A percentile compares a stretch with the other conserved stretches of the same genome.
Conservation (phyloP, 23 red algal species). For the Gracilaria caudata region DNA sequence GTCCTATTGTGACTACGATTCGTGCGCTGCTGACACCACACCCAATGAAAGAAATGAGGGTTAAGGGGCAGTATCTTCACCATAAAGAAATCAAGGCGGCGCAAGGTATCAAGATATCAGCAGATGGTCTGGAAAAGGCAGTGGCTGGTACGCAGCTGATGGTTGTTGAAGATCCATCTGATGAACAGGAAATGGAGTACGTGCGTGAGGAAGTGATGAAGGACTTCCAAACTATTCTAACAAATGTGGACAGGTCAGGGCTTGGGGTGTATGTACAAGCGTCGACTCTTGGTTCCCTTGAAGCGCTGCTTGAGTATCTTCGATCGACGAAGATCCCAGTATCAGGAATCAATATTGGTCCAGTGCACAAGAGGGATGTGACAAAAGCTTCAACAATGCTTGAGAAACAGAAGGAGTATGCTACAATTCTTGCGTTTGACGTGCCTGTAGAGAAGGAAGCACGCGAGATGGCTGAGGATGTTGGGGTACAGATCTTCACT, state of each 20-base stretch:
- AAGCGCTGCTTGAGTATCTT: slow-evolving; percentile 95
- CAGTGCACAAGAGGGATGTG: slow-evolving; percentile 96
- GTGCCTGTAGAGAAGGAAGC: slow-evolving; percentile 96
- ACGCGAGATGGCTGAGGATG: slow-evolving; percentile 86
- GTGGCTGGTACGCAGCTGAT: slow-evolving; percentile 97
- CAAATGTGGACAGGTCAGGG: slow-evolving; percentile 88
- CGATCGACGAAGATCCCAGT: slow-evolving; percentile 91
- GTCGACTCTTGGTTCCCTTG: slow-evolving; percentile 95
- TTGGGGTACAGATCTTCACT: slow-evolving; percentile 95
- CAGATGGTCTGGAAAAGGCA: slow-evolving; percentile 93
- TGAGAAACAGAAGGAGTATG: slow-evolving; percentile 93
- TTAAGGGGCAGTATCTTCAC: slow-evolving; percentile 97
- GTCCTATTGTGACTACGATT: slow-evolving; percentile 91
- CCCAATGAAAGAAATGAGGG: slow-evolving; percentile 99
- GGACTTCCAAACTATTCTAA: slow-evolving; percentile 87
- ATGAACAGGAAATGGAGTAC: slow-evolving; percentile 91
- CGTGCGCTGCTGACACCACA: slow-evolving; percentile 97
- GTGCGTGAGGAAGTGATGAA: slow-evolving; percentile 99
- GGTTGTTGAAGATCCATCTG: slow-evolving; percentile 68
- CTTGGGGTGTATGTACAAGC: slow-evolving; percentile 98
- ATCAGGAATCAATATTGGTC: slow-evolving; percentile 97
- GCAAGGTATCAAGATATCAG: slow-evolving; percentile 97
- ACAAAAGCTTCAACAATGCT: slow-evolving; percentile 92
- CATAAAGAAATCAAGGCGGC: slow-evolving; percentile 93
- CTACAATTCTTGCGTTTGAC: slow-evolving; percentile 97